Conservation (phyloP, 768 basidiomycete genomes). For the Pholiota conissans region DNA sequence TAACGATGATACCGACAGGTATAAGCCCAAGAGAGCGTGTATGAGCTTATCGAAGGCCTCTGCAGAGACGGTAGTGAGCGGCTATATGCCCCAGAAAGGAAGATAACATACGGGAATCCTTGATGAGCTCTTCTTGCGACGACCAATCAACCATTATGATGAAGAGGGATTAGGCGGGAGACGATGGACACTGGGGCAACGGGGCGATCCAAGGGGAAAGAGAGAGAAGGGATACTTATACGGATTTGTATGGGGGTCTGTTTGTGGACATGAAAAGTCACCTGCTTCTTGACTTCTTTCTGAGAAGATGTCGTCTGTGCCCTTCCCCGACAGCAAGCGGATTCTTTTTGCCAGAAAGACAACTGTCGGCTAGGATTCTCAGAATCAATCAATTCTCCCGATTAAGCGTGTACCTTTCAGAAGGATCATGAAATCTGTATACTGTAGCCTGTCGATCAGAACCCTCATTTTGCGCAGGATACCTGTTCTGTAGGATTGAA, state of each 20-base stretch:
- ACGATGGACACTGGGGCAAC: slow-evolving; percentile 8
- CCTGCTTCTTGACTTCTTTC: slow-evolving; percentile 17
- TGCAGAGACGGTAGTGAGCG: slow-evolving; percentile 15
- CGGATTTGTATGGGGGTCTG: slow-evolving; percentile 2
- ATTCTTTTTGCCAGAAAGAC: background rate
- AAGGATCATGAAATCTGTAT: background rate
- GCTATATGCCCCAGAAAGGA: background rate
- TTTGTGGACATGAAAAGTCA: slow-evolving; percentile 16
- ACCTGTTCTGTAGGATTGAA: background rate
- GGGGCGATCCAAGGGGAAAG: slow-evolving; percentile 17
- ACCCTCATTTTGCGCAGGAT: background rate
- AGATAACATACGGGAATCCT: slow-evolving; percentile 42
- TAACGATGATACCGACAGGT: slow-evolving; percentile 43
- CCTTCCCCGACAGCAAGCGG: background rate
- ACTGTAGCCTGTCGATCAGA: background rate
- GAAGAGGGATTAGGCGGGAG: slow-evolving; percentile 17
- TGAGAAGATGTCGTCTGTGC: slow-evolving; percentile 6
- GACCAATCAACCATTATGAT: slow-evolving; percentile 59
- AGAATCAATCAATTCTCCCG: background rate
- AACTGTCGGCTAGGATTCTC: background rate
- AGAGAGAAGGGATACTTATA: slow-evolving; percentile 20
- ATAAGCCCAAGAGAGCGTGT: slow-evolving; percentile 59
- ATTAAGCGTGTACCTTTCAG: background rate
- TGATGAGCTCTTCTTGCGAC: slow-evolving; percentile 44
- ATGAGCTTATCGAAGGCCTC: slow-evolving; percentile 56